phyloP scores from a whole-genome alignment of 2,329 filamentous ascomycete genomes.

The Colletotrichum costaricense region DNA sequence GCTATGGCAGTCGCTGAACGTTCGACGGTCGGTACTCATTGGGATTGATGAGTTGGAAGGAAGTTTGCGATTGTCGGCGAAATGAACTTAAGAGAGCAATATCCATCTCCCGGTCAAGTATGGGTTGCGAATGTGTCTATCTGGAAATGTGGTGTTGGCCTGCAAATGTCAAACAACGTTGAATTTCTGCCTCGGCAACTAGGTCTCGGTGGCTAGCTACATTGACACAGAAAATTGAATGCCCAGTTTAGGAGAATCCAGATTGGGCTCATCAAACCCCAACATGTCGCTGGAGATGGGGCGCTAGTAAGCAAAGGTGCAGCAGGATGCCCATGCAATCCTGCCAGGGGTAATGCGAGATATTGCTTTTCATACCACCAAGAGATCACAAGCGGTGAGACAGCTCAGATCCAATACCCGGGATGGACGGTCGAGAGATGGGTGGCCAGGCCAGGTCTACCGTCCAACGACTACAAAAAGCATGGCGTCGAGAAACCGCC shows the following conservation, averaged over 20 bases:
- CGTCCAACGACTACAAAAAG: neutral
- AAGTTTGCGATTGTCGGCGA: neutral
- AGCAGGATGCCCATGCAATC: conserved; percentile 28
- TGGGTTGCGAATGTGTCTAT: neutral
- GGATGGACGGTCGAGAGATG: neutral
- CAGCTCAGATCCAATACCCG: conserved; percentile 10
- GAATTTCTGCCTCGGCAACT: neutral
- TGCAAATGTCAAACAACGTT: neutral
- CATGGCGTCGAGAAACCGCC: conserved; percentile 9
- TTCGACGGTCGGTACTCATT: too few species aligned
- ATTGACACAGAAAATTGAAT: neutral
- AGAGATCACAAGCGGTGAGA: conserved; percentile 29
- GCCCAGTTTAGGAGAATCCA: neutral
- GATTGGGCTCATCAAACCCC: conserved; percentile 13
- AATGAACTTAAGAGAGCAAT: neutral
- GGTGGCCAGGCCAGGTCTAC: neutral
- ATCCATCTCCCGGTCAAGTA: neutral
- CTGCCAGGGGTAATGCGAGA: conserved; percentile 18
- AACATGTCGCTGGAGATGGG: neutral
- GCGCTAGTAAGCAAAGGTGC: conserved; percentile 15
- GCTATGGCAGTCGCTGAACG: neutral
- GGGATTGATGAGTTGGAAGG: neutral
- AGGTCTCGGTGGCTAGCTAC: neutral
- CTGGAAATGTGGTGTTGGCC: neutral
- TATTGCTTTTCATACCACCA: conserved; percentile 26